A percentile compares a stretch with the other conserved stretches of the same genome.
phyloP scores from a whole-genome alignment of 2,329 filamentous ascomycete genomes.

The Aspergillus ruber region DNA sequence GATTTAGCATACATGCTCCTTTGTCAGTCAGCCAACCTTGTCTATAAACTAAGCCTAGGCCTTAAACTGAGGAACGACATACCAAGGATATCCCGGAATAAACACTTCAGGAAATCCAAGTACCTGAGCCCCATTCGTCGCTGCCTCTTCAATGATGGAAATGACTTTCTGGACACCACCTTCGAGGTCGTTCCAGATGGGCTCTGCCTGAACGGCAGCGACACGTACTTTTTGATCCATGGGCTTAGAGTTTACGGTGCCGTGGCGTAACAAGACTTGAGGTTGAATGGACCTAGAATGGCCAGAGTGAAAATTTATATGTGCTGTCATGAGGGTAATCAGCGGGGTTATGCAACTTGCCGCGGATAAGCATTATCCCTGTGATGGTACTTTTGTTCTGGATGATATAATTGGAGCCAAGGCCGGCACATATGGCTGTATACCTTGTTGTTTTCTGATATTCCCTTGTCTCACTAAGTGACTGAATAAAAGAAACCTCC shows the following conservation, averaged over 20 bases:
- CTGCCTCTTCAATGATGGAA: constrained; percentile 43
- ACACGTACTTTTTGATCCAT: constrained; percentile 15
- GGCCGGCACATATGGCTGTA: too few relatives aligned
- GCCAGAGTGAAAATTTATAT: background rate
- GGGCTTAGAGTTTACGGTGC: background rate
- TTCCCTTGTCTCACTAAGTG: too few relatives aligned
- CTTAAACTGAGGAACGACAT: constrained; percentile 10
- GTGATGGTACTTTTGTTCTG: too few relatives aligned
- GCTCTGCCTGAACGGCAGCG: constrained; percentile 40
- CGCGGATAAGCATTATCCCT: too few relatives aligned
- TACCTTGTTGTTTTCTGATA: too few relatives aligned
- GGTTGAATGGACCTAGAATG: background rate
- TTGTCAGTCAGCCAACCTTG: background rate
- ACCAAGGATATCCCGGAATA: constrained; percentile 34
- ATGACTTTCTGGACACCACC: constrained; percentile 44
- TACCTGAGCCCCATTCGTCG: constrained; percentile 41
- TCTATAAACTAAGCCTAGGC: background rate
- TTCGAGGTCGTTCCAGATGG: constrained; percentile 44
- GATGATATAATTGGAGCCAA: too few relatives aligned
- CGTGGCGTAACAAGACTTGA: background rate
- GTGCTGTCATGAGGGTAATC: background rate
- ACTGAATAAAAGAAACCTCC: too few relatives aligned
- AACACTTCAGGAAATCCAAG: constrained; percentile 48
- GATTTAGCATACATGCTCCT: constrained; percentile 3
- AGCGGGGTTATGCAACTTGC: too few relatives aligned